Evolutionary conservation across 805 yeast species (phyloP), one percentile per base, ranked within the genome.

Genomic region (Groenewaldozyma tartarivorans): DNA sequence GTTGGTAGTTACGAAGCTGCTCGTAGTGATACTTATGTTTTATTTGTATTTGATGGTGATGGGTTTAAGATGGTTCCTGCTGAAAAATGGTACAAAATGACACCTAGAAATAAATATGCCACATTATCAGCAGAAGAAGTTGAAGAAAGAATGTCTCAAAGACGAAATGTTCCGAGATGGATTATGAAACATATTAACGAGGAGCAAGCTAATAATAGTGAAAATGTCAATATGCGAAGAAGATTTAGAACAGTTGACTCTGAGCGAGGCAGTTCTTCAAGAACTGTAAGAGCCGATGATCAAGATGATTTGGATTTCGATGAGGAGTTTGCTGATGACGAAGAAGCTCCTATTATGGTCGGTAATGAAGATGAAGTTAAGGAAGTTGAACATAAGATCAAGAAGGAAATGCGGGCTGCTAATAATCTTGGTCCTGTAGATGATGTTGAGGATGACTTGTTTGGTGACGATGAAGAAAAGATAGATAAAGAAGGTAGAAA

Each of bases 321-420:
- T 51, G 97, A 92, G 59, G 96, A 88, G 59, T 92, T 92, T 62
- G 96, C 92, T 20, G 98, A 92, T 61, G 98, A 92, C 60, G 98
- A 92, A 64, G 98, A 90, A 59, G 97, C 97, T 1, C 98, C 98
- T 21, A 83, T 92, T 44, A 77, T 90, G 70, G 97, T 90, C 55
- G 96, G 96, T 36, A 71, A 88, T 46, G 97, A 90, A 56, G 96
- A 92, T 55, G 97, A 92, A 56, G 83, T 85, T 58, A 87, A 82
- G 58, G 82, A 86, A 47, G 82, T 87, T 39, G 96, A 92, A 61
- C 75, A 57, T 27, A 57, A 60, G 36, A 56, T 61, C 48, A 61
- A 61, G 45, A 54, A 53, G 41, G 65, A 61, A 42, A 61, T 53
- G 49, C 51, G 60, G 13, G 74, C 77, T 48, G 95, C 95, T 2